Evolutionary conservation across 371 early-diverging fungal genomes (phyloP).

Genomic region (Capillidium rhysosporum): DNA sequence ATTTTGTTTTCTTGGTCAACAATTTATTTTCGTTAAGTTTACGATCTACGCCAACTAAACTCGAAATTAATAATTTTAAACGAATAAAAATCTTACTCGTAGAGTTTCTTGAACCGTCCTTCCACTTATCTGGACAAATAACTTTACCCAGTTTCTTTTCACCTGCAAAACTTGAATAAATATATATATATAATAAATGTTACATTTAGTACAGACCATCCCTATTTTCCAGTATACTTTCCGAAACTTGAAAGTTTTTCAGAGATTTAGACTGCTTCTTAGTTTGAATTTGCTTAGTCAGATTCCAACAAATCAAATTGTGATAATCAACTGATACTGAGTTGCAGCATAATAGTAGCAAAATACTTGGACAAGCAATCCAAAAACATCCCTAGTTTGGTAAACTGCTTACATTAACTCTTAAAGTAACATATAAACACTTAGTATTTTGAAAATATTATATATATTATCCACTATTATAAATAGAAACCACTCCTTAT

Average conservation of each 20-base stretch:
- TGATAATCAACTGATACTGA: too few relatives aligned
- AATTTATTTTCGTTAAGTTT: slow-evolving; percentile 47
- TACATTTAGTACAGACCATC: slow-evolving; percentile 42
- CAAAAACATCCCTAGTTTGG: too few relatives aligned
- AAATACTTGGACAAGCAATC: too few relatives aligned
- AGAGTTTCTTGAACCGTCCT: slow-evolving; percentile 38
- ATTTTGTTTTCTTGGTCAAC: slow-evolving; percentile 31
- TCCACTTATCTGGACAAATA: slow-evolving; percentile 44
- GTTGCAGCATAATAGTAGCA: too few relatives aligned
- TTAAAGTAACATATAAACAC: too few relatives aligned
- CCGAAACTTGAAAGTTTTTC: too few relatives aligned
- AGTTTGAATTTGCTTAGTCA: too few relatives aligned
- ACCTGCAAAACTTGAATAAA: slow-evolving; percentile 4
- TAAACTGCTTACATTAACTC: too few relatives aligned
- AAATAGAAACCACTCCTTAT: too few relatives aligned
- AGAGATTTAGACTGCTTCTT: too few relatives aligned
- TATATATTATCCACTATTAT: background rate
- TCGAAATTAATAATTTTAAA: background rate
- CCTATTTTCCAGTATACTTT: background rate
- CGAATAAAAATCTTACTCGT: slow-evolving; percentile 15
- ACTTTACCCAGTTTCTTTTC: slow-evolving; percentile 44
- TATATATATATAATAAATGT: background rate
- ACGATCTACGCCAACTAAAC: slow-evolving; percentile 18
- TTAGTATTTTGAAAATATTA: background rate
- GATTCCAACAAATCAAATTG: too few relatives aligned